Evolutionary conservation across 176 grass and related monocot species (phyloP), one percentile per base, ranked within the genome.

Genomic region (Oryza officinalis): DNA sequence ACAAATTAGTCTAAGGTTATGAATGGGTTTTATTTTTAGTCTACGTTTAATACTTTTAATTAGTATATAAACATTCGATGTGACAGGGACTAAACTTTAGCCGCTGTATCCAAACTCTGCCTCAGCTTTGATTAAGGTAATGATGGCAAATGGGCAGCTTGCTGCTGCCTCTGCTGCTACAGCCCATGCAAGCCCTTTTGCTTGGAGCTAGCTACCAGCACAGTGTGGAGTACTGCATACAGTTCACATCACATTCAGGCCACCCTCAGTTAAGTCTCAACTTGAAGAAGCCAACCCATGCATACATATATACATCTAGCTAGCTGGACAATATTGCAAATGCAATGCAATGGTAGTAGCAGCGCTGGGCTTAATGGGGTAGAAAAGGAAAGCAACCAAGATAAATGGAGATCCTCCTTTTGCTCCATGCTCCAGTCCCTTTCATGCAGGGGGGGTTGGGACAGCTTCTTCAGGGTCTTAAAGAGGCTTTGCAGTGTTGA

Each of bases 41-140:
- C n/a, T n/a, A n/a, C n/a, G n/a, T n/a, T n/a, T n/a, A n/a, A n/a
- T n/a, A n/a, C n/a, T n/a, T n/a, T n/a, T n/a, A n/a, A n/a, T n/a
- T n/a, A n/a, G n/a, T n/a, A n/a, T n/a, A n/a, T n/a, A n/a, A n/a
- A n/a, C n/a, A n/a, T n/a, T n/a, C n/a, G n/a, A n/a, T n/a, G n/a
- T n/a, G n/a, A n/a, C n/a, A n/a, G n/a, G n/a, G n/a, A n/a, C n/a
- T n/a, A n/a, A n/a, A n/a, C n/a, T n/a, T n/a, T n/a, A n/a, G n/a
- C n/a, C n/a, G n/a, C n/a, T n/a, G n/a, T n/a, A n/a, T n/a, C n/a
- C n/a, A n/a, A n/a, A n/a, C n/a, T n/a, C n/a, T n/a, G n/a, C n/a
- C n/a, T n/a, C n/a, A 67, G 52, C 76, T 79, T 87, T 97, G 94
- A 97, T 97, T 97, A 90, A 87, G 80, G 88, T 78, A 75, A 97